A percentile compares a stretch with the other conserved stretches of the same genome.
phyloP scores from a whole-genome alignment of 129 eudicot species.

The Flaveria ramosissima region DNA sequence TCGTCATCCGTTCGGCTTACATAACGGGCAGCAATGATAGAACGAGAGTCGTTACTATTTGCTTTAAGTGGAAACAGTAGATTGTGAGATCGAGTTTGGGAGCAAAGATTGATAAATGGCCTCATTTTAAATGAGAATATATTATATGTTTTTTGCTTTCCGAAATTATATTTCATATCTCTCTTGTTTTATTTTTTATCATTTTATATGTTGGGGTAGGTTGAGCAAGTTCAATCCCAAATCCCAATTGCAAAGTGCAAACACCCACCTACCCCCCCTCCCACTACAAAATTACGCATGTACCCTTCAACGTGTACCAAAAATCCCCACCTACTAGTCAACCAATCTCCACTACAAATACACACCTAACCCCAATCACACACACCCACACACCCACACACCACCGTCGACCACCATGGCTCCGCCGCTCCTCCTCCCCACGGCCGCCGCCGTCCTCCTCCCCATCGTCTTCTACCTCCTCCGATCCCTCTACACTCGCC shows the following conservation, averaged over 20 bases:
- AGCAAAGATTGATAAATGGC: no score
- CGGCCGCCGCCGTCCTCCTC: constrained; percentile 13
- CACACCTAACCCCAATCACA: constrained; percentile 23
- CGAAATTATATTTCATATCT: no score
- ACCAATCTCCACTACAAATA: constrained; percentile 23
- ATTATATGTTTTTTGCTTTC: no score
- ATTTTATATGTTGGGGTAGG: not conserved
- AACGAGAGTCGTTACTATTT: no score
- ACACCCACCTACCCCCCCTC: constrained; percentile 12
- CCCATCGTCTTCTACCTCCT: constrained; percentile 33
- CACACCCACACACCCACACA: not conserved
- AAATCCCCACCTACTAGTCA: constrained; percentile 23
- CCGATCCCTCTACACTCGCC: constrained; percentile 46
- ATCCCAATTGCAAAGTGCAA: not conserved
- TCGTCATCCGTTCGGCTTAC: no score
- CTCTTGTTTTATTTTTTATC: no score
- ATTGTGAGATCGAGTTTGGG: no score
- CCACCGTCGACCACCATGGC: constrained; percentile 46
- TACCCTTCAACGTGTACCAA: constrained; percentile 11
- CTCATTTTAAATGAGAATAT: no score
- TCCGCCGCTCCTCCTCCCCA: constrained; percentile 21
- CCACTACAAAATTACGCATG: not conserved
- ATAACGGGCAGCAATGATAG: no score
- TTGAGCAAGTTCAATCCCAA: not conserved
- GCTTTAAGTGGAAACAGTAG: no score